Evolutionary conservation across 306 rosid genomes (phyloP), one percentile per base, ranked within the genome.

Genomic region (Morella rubra): DNA sequence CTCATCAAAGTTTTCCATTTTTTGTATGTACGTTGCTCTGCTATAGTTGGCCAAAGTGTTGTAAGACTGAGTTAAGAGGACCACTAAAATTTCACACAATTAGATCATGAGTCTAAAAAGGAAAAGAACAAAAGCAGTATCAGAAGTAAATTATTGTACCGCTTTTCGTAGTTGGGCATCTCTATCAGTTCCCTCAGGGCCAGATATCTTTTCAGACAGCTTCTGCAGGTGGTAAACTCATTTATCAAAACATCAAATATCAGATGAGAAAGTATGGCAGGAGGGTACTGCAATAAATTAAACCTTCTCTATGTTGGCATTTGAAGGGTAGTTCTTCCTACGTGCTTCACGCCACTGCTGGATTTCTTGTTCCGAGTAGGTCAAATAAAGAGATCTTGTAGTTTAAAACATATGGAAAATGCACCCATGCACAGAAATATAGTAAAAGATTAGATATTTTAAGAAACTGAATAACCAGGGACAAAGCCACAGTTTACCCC

Each of bases 341-440:
- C 99, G 90, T 44, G 91, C 92, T 78, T 95, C 93, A 79, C 96
- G 91, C 99, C 99, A 95, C 80, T 82, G 88, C 74, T 68, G 83
- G 71, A 92, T 85, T 88, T 95, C 99, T 86, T 81, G 89, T 76
- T 89, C 89, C 18, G 97, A 53, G 73, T 89, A 95, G 70, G 75
- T 81, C 74, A 75, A 69, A 54, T 73, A 47, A 68, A 74, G 78
- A 47, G 90, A 68, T 79, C 97, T 95, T 73, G 66, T 74, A 81
- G 77, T 81, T 62, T 62, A 72, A 69, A 77, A 80, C 69, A 72
- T 8, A 68, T 5, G 44, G 20, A 81, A 54, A 16, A 47, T 49
- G 69, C 18, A 7, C 78, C 79, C 73, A 81, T 54, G n/a, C 44
- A 79, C 52, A 71, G 37, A 47, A 78, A 51, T 60, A 79, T 15